Evolutionary conservation across 2,329 filamentous ascomycete genomes (phyloP).

Genomic region (Lasiodiplodia sp.): DNA sequence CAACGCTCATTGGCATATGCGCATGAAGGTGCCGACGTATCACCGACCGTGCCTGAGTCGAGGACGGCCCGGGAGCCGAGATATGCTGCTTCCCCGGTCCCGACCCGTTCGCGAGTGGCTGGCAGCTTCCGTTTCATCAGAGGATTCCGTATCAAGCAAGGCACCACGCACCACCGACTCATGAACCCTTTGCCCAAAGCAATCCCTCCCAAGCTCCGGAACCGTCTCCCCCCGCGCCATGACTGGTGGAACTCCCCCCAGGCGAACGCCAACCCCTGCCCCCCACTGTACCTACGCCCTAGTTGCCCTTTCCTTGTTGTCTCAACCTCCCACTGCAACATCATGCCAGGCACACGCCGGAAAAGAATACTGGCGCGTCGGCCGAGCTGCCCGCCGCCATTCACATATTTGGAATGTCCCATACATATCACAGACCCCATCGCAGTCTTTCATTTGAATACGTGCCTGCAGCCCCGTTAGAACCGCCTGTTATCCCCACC

Average conservation of each 20-base stretch:
- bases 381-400: constrained; percentile 11
- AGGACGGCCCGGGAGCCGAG: background rate
- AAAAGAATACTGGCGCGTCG: background rate
- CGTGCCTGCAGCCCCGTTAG: background rate
- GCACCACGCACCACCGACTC: background rate
- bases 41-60: background rate
- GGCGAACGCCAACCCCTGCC: background rate
- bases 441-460: constrained; percentile 9
- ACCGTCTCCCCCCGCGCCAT: too few relatives aligned
- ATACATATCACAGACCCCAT: constrained; percentile 6
- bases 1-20: background rate
- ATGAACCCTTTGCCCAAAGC: constrained; percentile 4
- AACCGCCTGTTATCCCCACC: background rate
- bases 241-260: too few relatives aligned
- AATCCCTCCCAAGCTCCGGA: constrained; percentile 12
- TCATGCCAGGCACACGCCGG: background rate
- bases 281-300: background rate
- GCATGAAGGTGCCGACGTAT: background rate
- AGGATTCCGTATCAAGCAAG: background rate
- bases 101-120: constrained; percentile 2
- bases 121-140: constrained; percentile 4
- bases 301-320: too few relatives aligned
- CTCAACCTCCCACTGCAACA: background rate
- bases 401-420: background rate
- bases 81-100: background rate